phyloP scores from a whole-genome alignment of 1,139 yeast species.

The Geotrichum aggregatum region DNA sequence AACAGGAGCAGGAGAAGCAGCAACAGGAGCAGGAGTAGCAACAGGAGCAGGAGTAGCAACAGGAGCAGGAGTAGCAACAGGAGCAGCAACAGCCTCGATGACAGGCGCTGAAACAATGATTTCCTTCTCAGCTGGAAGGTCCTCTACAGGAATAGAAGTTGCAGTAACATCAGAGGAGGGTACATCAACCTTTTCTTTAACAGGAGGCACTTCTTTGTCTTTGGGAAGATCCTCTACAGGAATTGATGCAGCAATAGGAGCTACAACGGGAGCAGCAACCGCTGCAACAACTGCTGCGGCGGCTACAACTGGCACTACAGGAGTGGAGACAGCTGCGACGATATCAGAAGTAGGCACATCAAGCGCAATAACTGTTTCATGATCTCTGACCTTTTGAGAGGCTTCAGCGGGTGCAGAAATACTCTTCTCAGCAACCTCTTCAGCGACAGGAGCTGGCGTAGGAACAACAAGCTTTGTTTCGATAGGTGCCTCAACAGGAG shows the following conservation, averaged over 20 bases:
- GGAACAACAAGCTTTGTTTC: not conserved
- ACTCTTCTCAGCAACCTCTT: not conserved
- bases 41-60: not conserved
- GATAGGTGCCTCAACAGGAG: not conserved
- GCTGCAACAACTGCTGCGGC: not conserved
- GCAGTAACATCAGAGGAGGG: not conserved
- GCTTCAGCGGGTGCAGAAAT: not conserved
- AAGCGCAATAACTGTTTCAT: not conserved
- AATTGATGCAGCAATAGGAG: not conserved
- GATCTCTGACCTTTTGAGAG: too few species aligned
- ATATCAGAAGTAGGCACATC: not conserved
- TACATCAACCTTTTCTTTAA: not conserved
- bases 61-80: not conserved
- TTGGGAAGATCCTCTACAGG: too few species aligned
- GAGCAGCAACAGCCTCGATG: not conserved
- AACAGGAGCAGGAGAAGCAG: not conserved
- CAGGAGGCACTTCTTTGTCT: too few species aligned
- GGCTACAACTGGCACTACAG: not conserved
- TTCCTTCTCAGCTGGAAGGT: too few species aligned
- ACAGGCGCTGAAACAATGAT: too few species aligned
- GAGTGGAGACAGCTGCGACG: not conserved
- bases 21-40: slow-evolving; percentile 1
- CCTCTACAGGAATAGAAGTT: too few species aligned
- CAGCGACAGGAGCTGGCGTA: not conserved
- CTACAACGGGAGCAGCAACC: slow-evolving; percentile 4